A percentile compares a stretch with the other conserved stretches of the same genome.
phyloP scores from a whole-genome alignment of 2,329 filamentous ascomycete species.

The Penicillium olsonii region DNA sequence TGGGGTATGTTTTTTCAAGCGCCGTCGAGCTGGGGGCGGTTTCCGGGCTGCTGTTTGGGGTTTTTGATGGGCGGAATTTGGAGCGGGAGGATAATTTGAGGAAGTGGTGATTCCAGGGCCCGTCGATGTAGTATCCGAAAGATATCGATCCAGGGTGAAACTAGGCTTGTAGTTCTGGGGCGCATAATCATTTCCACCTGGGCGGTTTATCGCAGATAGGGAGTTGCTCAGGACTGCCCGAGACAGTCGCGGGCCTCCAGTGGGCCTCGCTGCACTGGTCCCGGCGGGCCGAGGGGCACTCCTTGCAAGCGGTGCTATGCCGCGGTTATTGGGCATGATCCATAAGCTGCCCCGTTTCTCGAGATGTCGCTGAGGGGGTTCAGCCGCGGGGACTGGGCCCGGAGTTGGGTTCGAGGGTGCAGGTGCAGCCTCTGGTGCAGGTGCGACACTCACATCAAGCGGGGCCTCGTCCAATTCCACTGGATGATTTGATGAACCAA shows the following conservation, averaged over 20 bases:
- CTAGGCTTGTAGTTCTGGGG: slow-evolving; percentile 22
- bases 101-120: neutral
- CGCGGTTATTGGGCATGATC: slow-evolving; percentile 36
- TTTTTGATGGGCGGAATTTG: neutral
- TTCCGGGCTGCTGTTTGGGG: slow-evolving; percentile 1
- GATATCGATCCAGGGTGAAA: slow-evolving; percentile 39
- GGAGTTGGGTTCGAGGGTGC: neutral
- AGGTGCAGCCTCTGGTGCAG: neutral
- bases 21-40: slow-evolving; percentile 19
- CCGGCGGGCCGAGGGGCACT: slow-evolving; percentile 38
- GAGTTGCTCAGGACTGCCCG: slow-evolving; percentile 33
- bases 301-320: slow-evolving; percentile 39
- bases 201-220: slow-evolving; percentile 34
- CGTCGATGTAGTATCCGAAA: slow-evolving; percentile 22
- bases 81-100: neutral
- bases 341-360: slow-evolving; percentile 32
- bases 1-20: slow-evolving; percentile 42
- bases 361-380: slow-evolving; percentile 5
- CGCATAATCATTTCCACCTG: slow-evolving; percentile 26
- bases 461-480: slow-evolving; percentile 6
- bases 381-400: neutral
- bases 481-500: slow-evolving; percentile 4
- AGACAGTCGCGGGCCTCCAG: slow-evolving; percentile 15
- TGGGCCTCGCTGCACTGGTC: slow-evolving; percentile 28
- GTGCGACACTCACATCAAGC: neutral